phyloP scores from a whole-genome alignment of 805 yeast genomes.

The Suhomyces xylopsoci region DNA sequence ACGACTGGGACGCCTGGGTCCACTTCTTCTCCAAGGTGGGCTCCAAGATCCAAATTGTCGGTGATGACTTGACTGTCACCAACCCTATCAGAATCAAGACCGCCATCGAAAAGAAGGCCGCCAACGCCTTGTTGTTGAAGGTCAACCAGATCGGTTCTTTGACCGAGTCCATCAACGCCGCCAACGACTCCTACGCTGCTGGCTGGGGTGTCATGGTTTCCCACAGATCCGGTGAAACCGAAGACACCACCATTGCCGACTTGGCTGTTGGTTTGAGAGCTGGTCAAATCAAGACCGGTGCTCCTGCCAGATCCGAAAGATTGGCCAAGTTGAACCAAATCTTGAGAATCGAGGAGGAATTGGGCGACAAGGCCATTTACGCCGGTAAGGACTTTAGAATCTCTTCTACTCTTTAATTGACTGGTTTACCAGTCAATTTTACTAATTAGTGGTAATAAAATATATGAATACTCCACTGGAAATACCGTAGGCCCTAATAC shows the following conservation, averaged over 20 bases:
- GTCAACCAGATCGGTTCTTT: slow-evolving; percentile 98
- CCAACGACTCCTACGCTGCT: slow-evolving; percentile 89
- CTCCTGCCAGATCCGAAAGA: slow-evolving; percentile 99
- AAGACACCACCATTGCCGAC: slow-evolving; percentile 98
- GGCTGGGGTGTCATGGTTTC: slow-evolving; percentile 99
- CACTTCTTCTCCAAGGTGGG: slow-evolving; percentile 71
- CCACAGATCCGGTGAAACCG: slow-evolving; percentile 99
- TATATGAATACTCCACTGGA: no score
- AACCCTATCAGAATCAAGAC: slow-evolving; percentile 92
- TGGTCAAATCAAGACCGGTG: slow-evolving; percentile 99
- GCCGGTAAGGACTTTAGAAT: slow-evolving; percentile 90
- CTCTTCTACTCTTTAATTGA: slow-evolving; percentile 37
- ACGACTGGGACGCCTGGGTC: slow-evolving; percentile 98
- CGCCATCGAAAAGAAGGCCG: slow-evolving; percentile 95
- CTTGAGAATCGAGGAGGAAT: slow-evolving; percentile 97
- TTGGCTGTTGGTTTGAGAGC: slow-evolving; percentile 95
- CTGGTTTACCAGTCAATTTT: no score
- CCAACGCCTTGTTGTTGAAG: slow-evolving; percentile 91
- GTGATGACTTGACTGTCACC: slow-evolving; percentile 98
- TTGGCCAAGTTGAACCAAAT: slow-evolving; percentile 98
- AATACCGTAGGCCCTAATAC: no score
- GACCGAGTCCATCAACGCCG: slow-evolving; percentile 95
- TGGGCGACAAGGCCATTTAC: slow-evolving; percentile 94
- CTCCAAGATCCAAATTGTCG: slow-evolving; percentile 83
- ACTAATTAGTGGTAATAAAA: no score